Conservation (phyloP, 1,284 basidiomycete genomes). For the Macrocystidia cucumis region DNA sequence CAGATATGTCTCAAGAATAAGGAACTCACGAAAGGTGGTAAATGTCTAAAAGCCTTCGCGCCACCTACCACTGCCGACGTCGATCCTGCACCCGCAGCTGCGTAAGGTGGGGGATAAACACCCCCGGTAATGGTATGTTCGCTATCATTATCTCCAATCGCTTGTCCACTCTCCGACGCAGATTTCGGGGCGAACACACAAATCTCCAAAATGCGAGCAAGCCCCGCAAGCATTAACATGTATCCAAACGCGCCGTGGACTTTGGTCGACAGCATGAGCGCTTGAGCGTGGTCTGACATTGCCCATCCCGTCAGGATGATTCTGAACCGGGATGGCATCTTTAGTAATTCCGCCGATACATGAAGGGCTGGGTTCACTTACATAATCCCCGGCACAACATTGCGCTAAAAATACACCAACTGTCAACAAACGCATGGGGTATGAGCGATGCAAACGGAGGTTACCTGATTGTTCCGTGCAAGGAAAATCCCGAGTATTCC, state of each 20-base stretch:
- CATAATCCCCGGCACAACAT: constrained; percentile 81
- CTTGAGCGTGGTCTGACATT: constrained; percentile 89
- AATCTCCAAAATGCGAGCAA: constrained; percentile 80
- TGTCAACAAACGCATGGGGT: background rate
- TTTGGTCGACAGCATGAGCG: constrained; percentile 77
- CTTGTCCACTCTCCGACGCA: too few relatives aligned
- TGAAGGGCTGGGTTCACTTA: constrained; percentile 23
- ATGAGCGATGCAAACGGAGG: constrained; percentile 10
- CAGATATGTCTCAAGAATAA: constrained; percentile 4
- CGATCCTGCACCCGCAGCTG: constrained; percentile 18
- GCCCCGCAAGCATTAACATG: constrained; percentile 81
- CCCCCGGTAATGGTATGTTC: constrained; percentile 57
- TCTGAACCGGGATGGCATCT: constrained; percentile 27
- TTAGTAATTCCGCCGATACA: background rate
- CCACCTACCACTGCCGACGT: too few relatives aligned
- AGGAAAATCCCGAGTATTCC: constrained; percentile 86
- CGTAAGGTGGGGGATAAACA: constrained; percentile 9
- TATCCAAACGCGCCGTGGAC: constrained; percentile 83
- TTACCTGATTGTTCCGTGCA: constrained; percentile 70
- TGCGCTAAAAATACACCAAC: constrained; percentile 37
- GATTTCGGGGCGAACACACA: constrained; percentile 60
- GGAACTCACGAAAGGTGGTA: constrained; percentile 75
- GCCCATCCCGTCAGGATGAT: constrained; percentile 92
- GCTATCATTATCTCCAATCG: constrained; percentile 39
- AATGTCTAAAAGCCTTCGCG: constrained; percentile 71